Conservation (phyloP, 2,329 filamentous ascomycete genomes). For the Pseudohalonectria lignicola region DNA sequence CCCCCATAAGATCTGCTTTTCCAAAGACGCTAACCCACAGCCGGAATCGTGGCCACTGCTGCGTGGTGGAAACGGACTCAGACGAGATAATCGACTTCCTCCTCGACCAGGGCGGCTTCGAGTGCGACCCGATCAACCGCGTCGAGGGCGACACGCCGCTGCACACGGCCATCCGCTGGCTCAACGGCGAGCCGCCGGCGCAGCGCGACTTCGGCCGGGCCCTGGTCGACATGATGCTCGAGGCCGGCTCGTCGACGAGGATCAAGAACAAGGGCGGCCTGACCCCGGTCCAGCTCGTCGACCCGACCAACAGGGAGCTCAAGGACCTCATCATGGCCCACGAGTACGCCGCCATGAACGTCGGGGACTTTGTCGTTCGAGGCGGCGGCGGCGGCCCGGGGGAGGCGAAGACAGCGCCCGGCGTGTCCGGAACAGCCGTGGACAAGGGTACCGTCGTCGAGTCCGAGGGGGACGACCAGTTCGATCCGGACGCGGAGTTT, state of each 20-base stretch:
- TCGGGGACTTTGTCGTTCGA: conserved; percentile 41
- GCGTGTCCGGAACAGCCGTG: conserved; percentile 6
- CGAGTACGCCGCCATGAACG: conserved; percentile 52
- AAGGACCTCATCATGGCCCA: conserved; percentile 56
- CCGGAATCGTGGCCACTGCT: too few relatives aligned
- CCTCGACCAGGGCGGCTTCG: conserved; percentile 73
- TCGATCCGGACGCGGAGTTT: conserved; percentile 48
- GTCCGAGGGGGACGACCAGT: conserved; percentile 10
- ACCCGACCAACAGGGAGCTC: conserved; percentile 56
- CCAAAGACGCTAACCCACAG: too few relatives aligned
- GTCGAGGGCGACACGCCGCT: conserved; percentile 68
- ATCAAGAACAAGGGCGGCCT: conserved; percentile 61
- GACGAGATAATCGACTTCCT: conserved; percentile 74
- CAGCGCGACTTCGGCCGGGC: conserved; percentile 55
- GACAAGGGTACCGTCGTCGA: not conserved
- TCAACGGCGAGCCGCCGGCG: conserved; percentile 54
- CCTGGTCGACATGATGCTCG: conserved; percentile 70
- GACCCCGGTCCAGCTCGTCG: conserved; percentile 60
- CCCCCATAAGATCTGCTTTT: too few relatives aligned
- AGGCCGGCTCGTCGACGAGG: conserved; percentile 56
- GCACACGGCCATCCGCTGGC: conserved; percentile 67
- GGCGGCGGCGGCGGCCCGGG: conserved; percentile 7
- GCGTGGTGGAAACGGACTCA: too few relatives aligned
- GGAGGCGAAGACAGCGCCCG: conserved; percentile 12
- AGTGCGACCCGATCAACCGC: conserved; percentile 69